Evolutionary conservation across 2,329 filamentous ascomycete genomes (phyloP), one percentile per base, ranked within the genome.

Genomic region (Alternaria brassicicola): DNA sequence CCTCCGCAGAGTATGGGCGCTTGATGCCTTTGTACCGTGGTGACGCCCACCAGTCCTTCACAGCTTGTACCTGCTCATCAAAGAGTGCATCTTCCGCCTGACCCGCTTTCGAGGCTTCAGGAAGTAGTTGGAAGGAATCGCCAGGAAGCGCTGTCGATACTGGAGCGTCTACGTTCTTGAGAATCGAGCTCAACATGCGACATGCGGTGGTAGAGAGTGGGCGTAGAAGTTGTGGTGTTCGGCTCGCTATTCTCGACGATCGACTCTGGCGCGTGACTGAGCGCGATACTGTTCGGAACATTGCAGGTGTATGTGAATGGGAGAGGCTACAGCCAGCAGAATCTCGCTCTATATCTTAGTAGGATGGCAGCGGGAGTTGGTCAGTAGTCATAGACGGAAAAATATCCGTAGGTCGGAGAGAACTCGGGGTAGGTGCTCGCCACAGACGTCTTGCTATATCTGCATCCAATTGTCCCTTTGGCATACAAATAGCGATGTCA

Each of bases 11-110:
- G 77, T 98, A 99, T 10, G 94, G 93, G 43, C 95, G 86, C 82
- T 90, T 95, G 82, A 98, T 97, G 59, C 91, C 94, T 65, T 89
- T 85, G 76, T 88, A 99, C 55, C 95, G 88, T 7, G 92, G 89
- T 38, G 89, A 89, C 19, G 86, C 85, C 94, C 94, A 99, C 95
- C 94, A 98, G 26, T 89, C 85, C 76, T 93, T 87, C 12, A 98
- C 92, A 69, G 95, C 89, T 70, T 89, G 85, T 51, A 98, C 83
- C 75, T 97, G 92, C 62, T 90, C 86, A 39, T 93, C 87, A 76
- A 93, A 96, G 1, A 97, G 84, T 1, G 87, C 87, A 78, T 98
- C 93, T 78, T 98, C 95, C 0, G 91, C 87, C 17, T 85, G 83
- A 15, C 92, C 92, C 0, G 89, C 82, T 78, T 98, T 97, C 55